Evolutionary conservation across 2,329 filamentous ascomycete species (phyloP), one percentile per base, ranked within the genome.

Genomic region (Aspergillus caelatus): DNA sequence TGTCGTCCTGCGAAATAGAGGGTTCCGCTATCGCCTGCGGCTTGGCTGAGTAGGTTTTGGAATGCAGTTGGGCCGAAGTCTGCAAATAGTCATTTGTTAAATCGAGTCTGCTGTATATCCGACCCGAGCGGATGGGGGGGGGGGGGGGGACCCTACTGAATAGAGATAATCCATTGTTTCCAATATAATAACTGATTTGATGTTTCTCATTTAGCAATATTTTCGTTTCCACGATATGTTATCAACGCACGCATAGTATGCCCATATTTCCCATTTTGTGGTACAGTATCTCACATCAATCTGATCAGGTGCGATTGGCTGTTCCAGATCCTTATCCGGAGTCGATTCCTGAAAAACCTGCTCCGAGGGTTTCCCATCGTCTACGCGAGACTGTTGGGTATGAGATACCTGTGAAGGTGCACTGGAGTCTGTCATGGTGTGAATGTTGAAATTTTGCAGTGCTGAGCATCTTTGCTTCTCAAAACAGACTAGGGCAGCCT

Each of bases 31-130:
- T 85, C 80, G 9, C 85, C 82, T 4, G 86, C 87, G 0, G 88
- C 87, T 72, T 89, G 85, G 58, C 81, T 84, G 30, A 90, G 78
- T 10, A 90, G 76, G 68, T 89, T 89, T 69, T 90, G 88, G 62
- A 89, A 89, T 21, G 86, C 85, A 2, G 87, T 88, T 0, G 86
- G 86, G 3, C 83, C 87, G 72, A 89, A 89, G 71, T 88, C 77
- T 78, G 65, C 16, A 23, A 12, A 32, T 10, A 39, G 56, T 23
- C 4, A 6, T 7, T 66, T 56, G 63, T 39, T 36, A 62, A 36
- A 32, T 21, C 14, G 0, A n/a, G 12, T 26, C 10, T n/a, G 41
- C 14, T 9, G 10, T 53, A 10, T 30, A 10, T 52, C 7, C 8
- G n/a, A 23, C 6, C 21, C 16, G 52, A 39, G 8, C 19, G 34